Base-by-base conservation (phyloP, 768 basidiomycete species). In the Rhodosporidiobolus odoratus region DNA sequence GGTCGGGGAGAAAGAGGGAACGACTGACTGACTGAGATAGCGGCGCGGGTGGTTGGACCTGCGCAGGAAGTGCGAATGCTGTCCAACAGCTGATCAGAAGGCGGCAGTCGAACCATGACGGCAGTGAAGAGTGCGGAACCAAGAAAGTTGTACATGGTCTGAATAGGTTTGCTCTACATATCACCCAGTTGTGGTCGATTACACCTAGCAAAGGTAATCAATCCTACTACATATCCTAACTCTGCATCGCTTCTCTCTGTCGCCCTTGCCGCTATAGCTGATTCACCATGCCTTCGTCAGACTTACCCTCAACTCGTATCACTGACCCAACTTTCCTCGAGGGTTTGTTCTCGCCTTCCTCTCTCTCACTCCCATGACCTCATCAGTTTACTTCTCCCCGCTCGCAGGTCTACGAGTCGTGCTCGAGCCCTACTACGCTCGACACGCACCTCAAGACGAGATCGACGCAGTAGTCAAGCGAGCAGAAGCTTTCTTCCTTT, bases 351-450 rank as follows among this genome's bases (percentile, higher is more conserved):
- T 47, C 45, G 8, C 21, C 32, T 23, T n/a, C 47, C n/a, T 43
- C 48, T 25, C 47, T 48, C 56, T 34, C 8, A 13, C 27, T 54
- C 37, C 52, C 23, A 32, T 54, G 25, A 30, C 25, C 17, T 25
- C 35, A 19, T 6, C 40, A 17, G 17, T 58, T 34, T 57, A 56
- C 30, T 66, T 58, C 32, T 59, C 58, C 32, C 34, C 35, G 35
- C 30, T 59, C 63, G 43, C 38, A 32, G 75, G 75, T 8, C 68
- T 76, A 5, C 37, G 65, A 8, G 41, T 47, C 2, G 72, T 76
- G 41, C 50, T 76, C 4, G 59, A 48, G 17, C 71, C 75, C 4
- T 68, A 72, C 58, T 62, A 64, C 45, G 70, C 25, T 0, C 57
- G 45, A 4, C 27, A 62, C 38, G 72, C 75, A 2, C 23, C 62